These are phyloP conservation scores for Termitomyces sp. DNA, from an alignment of 768 basidiomycete genomes.

Conservation along the genomic window DNA sequence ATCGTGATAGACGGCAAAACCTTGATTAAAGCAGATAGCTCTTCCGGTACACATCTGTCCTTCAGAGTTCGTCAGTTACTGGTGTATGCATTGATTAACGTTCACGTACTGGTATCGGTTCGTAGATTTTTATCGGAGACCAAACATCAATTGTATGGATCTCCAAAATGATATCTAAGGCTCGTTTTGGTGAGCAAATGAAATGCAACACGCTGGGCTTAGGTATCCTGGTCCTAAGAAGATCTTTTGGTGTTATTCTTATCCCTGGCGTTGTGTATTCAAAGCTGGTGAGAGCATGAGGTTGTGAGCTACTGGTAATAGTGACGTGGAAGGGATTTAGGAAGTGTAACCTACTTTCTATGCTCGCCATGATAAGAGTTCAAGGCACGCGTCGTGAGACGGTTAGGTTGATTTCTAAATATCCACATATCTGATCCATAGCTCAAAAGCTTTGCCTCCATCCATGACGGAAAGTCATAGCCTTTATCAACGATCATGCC, in stretches of 20 bases:
- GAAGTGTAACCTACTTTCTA: constrained; percentile 44
- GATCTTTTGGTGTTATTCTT: constrained; percentile 66
- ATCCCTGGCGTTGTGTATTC: constrained; percentile 70
- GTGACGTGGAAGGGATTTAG: background rate
- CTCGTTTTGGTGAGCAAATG: constrained; percentile 77
- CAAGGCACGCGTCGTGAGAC: constrained; percentile 63
- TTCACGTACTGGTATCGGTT: constrained; percentile 75
- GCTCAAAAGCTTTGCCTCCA: constrained; percentile 47
- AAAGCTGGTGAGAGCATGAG: constrained; percentile 45
- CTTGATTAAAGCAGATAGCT: constrained; percentile 59
- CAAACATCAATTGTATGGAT: constrained; percentile 47
- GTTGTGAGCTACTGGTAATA: background rate
- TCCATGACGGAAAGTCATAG: constrained; percentile 58
- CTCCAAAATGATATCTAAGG: constrained; percentile 60
- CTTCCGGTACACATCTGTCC: constrained; percentile 76
- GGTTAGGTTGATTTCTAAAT: constrained; percentile 53
- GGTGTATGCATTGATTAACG: background rate
- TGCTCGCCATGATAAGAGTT: constrained; percentile 72
- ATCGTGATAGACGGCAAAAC: constrained; percentile 58
- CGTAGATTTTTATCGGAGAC: constrained; percentile 68
- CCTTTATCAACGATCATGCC: constrained; percentile 88
- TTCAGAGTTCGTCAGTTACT: constrained; percentile 21
- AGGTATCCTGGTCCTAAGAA: constrained; percentile 46
- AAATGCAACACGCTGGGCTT: constrained; percentile 65
- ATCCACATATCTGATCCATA: constrained; percentile 79